Evolutionary conservation across 1,284 basidiomycete species (phyloP).

Genomic region (Exobasidium cylindrosporum): DNA sequence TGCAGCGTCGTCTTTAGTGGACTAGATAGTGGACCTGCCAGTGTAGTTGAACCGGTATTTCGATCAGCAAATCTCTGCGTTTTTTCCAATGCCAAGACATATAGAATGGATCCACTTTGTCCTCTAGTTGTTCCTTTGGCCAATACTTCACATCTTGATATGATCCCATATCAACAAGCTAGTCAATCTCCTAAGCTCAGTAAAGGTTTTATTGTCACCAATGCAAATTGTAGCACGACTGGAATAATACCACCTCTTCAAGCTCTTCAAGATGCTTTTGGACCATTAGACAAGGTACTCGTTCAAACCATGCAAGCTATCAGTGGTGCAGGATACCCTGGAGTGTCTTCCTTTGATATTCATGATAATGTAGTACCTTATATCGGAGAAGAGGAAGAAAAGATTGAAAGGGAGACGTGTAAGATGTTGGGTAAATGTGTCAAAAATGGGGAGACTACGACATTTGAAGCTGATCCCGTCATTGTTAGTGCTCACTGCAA

Average conservation of each 20-base stretch:
- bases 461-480: slow-evolving; percentile 77
- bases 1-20: slow-evolving; percentile 93
- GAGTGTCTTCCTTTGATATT: slow-evolving; percentile 84
- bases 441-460: slow-evolving; percentile 14
- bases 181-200: slow-evolving; percentile 61
- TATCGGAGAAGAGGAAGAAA: slow-evolving; percentile 82
- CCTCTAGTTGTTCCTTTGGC: slow-evolving; percentile 96
- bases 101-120: slow-evolving; percentile 86
- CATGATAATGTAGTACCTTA: slow-evolving; percentile 94
- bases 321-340: slow-evolving; percentile 94
- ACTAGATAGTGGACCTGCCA: slow-evolving; percentile 87
- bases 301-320: slow-evolving; percentile 98
- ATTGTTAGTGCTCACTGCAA: slow-evolving; percentile 87
- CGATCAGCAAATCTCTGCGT: slow-evolving; percentile 82
- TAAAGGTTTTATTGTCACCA: slow-evolving; percentile 94
- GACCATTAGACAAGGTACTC: slow-evolving; percentile 82
- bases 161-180: slow-evolving; percentile 75
- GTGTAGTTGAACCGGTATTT: slow-evolving; percentile 87
- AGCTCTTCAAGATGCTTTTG: slow-evolving; percentile 87
- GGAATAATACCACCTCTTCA: slow-evolving; percentile 87
- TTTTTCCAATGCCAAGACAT: slow-evolving; percentile 98
- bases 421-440: slow-evolving; percentile 78
- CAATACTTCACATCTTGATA: slow-evolving; percentile 80
- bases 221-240: slow-evolving; percentile 98
- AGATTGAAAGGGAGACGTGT: slow-evolving; percentile 96